phyloP scores from a whole-genome alignment of 2,329 filamentous ascomycete species.

The Lizonia empirigonia region DNA sequence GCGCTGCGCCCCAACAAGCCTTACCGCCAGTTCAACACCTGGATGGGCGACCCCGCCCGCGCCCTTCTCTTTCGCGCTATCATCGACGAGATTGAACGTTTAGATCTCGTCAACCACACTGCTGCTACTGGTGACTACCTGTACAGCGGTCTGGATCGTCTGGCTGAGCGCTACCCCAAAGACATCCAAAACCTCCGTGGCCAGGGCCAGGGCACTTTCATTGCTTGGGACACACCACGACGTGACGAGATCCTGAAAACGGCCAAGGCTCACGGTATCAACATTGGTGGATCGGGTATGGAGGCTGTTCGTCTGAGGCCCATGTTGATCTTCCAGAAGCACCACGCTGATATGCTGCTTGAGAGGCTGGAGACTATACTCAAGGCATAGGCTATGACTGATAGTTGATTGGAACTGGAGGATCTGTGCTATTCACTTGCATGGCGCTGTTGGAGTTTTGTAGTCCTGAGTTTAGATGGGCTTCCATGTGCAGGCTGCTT shows the following conservation, averaged over 20 bases:
- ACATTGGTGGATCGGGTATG: conserved; percentile 83
- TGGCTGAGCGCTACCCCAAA: conserved; percentile 73
- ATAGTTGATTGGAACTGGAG: too few relatives aligned
- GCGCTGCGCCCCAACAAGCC: conserved; percentile 86
- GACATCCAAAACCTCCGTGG: conserved; percentile 84
- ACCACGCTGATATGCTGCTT: conserved; percentile 84
- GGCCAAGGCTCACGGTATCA: conserved; percentile 81
- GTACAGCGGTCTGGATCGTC: conserved; percentile 68
- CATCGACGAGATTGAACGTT: conserved; percentile 76
- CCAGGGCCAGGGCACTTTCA: conserved; percentile 87
- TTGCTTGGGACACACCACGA: conserved; percentile 84
- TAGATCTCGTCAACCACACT: conserved; percentile 80
- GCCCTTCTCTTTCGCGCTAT: conserved; percentile 87
- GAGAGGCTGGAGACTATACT: conserved; percentile 78
- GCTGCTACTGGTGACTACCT: conserved; percentile 80
- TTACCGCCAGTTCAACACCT: conserved; percentile 96
- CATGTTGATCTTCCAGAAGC: conserved; percentile 91
- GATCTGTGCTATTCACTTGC: too few relatives aligned
- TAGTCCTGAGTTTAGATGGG: too few relatives aligned
- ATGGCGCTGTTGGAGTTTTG: too few relatives aligned
- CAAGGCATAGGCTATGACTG: conserved; percentile 42
- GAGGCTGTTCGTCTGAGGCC: conserved; percentile 79
- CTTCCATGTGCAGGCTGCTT: too few relatives aligned
- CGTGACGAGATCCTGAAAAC: conserved; percentile 78
- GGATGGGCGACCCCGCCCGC: conserved; percentile 91